phyloP scores from a whole-genome alignment of 768 basidiomycete genomes.

The Myochromella boudieri region DNA sequence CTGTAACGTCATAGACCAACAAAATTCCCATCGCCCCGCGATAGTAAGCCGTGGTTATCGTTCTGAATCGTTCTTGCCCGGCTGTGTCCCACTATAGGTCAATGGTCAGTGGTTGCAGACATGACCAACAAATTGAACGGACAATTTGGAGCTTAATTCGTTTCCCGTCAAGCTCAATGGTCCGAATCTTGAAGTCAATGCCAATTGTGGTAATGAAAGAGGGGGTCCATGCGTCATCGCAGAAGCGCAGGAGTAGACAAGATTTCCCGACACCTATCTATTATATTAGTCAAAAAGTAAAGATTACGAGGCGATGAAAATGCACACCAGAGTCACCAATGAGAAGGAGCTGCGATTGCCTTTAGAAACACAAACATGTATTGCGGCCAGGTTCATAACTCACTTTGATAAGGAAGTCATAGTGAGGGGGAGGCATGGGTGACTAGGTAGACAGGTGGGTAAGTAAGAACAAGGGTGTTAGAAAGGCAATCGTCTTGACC shows the following conservation, averaged over 20 bases:
- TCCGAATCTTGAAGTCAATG: conserved; percentile 99
- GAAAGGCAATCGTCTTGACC: background rate
- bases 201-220: conserved; percentile 99
- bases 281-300: conserved; percentile 7
- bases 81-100: conserved; percentile 91
- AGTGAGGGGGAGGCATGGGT: conserved; percentile 86
- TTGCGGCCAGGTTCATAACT: conserved; percentile 12
- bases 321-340: conserved; percentile 90
- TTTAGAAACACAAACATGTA: background rate
- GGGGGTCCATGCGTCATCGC: conserved; percentile 99
- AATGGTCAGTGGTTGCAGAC: conserved; percentile 5
- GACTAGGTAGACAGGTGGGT: conserved; percentile 1
- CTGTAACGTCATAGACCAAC: conserved; percentile 97
- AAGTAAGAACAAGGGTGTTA: background rate
- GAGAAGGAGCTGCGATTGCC: conserved; percentile 68
- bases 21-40: conserved; percentile 98
- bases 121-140: conserved; percentile 27
- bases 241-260: conserved; percentile 93
- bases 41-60: conserved; percentile 99
- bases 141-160: conserved; percentile 99
- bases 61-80: conserved; percentile 97
- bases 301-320: background rate
- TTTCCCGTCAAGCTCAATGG: conserved; percentile 97
- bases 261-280: conserved; percentile 90
- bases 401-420: conserved; percentile 96